Conservation (phyloP, 495 filamentous ascomycete genomes). For the Halenospora varia region DNA sequence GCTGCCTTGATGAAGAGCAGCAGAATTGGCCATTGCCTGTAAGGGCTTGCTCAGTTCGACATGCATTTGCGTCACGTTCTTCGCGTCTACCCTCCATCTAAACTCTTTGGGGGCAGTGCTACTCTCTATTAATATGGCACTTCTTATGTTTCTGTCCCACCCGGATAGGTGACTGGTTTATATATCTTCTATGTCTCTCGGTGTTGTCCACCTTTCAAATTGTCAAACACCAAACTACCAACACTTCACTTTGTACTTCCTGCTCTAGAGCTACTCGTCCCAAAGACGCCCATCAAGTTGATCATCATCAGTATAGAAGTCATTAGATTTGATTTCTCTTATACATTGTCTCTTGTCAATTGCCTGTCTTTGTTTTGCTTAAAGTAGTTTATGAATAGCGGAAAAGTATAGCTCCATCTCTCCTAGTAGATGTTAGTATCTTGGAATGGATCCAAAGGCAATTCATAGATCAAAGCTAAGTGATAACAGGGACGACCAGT, state of each 20-base stretch:
- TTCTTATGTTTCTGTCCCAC: conserved; percentile 10
- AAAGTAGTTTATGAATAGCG: background rate
- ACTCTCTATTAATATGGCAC: conserved; percentile 1
- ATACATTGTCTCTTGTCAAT: background rate
- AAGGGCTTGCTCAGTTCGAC: background rate
- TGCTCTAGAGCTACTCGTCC: too few species aligned
- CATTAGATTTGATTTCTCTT: too few species aligned
- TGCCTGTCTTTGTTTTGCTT: background rate
- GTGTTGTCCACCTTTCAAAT: background rate
- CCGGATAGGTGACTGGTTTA: background rate
- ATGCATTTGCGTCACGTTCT: conserved; percentile 22
- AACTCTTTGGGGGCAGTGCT: conserved; percentile 24
- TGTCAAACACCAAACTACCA: background rate
- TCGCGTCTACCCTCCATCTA: conserved; percentile 15
- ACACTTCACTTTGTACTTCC: too few species aligned
- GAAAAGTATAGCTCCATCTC: background rate
- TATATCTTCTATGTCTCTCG: background rate
- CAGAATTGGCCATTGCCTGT: conserved; percentile 5
- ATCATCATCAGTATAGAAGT: too few species aligned
- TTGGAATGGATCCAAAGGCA: background rate
- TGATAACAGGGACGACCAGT: conserved; percentile 15
- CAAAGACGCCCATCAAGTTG: too few species aligned
- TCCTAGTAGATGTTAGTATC: conserved; percentile 18
- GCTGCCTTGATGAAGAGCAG: conserved; percentile 14
- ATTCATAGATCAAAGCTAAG: conserved; percentile 4